Evolutionary conservation across 2,329 filamentous ascomycete genomes (phyloP), one percentile per base, ranked within the genome.

Genomic region (Diaporthe sp.): DNA sequence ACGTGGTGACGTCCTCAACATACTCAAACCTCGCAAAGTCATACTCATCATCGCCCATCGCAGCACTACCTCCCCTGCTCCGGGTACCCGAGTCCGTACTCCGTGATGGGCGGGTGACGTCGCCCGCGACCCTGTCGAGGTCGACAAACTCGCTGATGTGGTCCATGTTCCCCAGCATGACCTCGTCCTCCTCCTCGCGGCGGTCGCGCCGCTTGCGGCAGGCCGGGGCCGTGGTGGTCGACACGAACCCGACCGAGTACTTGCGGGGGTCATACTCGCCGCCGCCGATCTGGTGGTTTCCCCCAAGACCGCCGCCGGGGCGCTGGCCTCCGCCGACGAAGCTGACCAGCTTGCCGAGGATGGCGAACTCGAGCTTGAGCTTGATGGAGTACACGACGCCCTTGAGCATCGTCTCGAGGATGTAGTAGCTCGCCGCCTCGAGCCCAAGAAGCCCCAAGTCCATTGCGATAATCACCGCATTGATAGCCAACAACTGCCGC

Each of bases 71-170:
- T 1, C 71, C 71, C 34, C 28, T 55, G 6, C 37, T 55, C 17
- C 58, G 37, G n/a, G 57, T 44, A 0, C 71, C 57, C 8, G 58
- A 65, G n/a, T 55, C 58, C n/a, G 15, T 65, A 13, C 58, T 73
- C 47, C 71, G 42, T 10, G 39, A 51, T 8, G 65, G 65, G n/a
- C 63, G 31, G 4, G 72, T 71, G 39, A 71, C 42, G 3, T 74
- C 72, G 25, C 34, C 44, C 1, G 42, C 63, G 72, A 74, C 53
- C 31, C 63, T 20, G 7, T 70, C 63, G 17, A 74, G 44, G 42
- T 74, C 63, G 7, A 74, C 72, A 74, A 74, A 74, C 63, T 74
- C 72, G 42, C 53, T 74, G 55, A 74, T 74, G 31, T 73, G 71
- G 49, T 74, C 72, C 72, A 74, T 74, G 8, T 74, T 49, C 7